Evolutionary conservation across 2,329 filamentous ascomycete genomes (phyloP).

Genomic region (Alternaria novae-zelandiae): DNA sequence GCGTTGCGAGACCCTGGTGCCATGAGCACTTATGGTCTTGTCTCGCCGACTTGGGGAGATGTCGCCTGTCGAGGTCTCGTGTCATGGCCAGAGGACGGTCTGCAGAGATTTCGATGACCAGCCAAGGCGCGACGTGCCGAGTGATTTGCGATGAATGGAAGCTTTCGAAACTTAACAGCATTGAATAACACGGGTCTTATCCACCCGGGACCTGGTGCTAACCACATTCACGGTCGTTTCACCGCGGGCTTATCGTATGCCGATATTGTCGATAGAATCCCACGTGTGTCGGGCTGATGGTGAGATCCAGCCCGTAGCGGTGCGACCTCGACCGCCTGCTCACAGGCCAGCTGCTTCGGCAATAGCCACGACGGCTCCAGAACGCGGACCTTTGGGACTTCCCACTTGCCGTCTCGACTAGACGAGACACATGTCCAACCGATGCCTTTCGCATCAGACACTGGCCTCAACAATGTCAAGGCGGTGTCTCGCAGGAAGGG

Average conservation of each 20-base stretch:
- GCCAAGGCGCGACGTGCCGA: slow-evolving; percentile 13
- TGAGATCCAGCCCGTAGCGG: slow-evolving; percentile 21
- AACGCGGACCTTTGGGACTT: slow-evolving; percentile 34
- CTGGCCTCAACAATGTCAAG: slow-evolving; percentile 23
- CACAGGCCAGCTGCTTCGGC: slow-evolving; percentile 22
- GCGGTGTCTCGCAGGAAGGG: slow-evolving; percentile 25
- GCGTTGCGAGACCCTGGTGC: slow-evolving; percentile 23
- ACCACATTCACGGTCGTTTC: slow-evolving; percentile 8
- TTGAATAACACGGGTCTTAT: slow-evolving; percentile 2
- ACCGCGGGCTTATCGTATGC: slow-evolving; percentile 10
- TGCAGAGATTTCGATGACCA: slow-evolving; percentile 12
- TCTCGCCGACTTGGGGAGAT: slow-evolving; percentile 10
- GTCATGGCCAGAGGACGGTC: slow-evolving; percentile 8
- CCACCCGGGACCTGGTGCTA: slow-evolving; percentile 8
- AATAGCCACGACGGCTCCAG: slow-evolving; percentile 37
- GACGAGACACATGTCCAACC: slow-evolving; percentile 31
- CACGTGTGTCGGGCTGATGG: slow-evolving; percentile 8
- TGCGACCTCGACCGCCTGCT: slow-evolving; percentile 26
- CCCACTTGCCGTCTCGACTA: slow-evolving; percentile 43
- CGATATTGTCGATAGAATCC: slow-evolving; percentile 7
- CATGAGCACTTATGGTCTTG: background rate
- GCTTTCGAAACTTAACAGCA: slow-evolving; percentile 6
- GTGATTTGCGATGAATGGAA: slow-evolving; percentile 9
- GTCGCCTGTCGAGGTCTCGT: slow-evolving; percentile 1
- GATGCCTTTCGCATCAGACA: slow-evolving; percentile 14